Conservation (phyloP, 495 filamentous ascomycete species). For the Neurospora discreta region DNA sequence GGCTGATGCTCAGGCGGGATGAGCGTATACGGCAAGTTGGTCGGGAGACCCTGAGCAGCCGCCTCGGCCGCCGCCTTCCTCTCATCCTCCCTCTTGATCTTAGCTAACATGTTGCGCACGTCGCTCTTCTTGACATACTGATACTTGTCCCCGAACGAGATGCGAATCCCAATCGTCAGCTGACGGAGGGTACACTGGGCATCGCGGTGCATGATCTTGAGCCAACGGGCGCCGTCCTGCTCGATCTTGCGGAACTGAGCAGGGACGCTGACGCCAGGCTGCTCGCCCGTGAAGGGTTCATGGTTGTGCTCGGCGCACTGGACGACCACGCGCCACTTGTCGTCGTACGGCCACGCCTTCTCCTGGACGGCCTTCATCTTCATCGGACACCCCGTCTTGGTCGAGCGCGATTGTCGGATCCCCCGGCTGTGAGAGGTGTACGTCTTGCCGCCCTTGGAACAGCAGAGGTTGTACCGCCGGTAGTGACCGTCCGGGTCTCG, state of each 20-base stretch:
- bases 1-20: slow-evolving; percentile 18
- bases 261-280: slow-evolving; percentile 17
- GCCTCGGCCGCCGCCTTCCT: slow-evolving; percentile 14
- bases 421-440: slow-evolving; percentile 23
- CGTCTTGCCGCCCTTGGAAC: slow-evolving; percentile 25
- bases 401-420: slow-evolving; percentile 16
- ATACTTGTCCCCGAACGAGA: slow-evolving; percentile 28
- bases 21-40: slow-evolving; percentile 15
- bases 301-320: slow-evolving; percentile 27
- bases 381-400: slow-evolving; percentile 28
- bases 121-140: slow-evolving; percentile 27
- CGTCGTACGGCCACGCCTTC: slow-evolving; percentile 23
- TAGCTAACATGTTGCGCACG: slow-evolving; percentile 23
- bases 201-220: slow-evolving; percentile 28
- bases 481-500: slow-evolving; percentile 21
- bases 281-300: slow-evolving; percentile 23
- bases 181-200: slow-evolving; percentile 22
- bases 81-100: slow-evolving; percentile 26
- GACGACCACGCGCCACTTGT: slow-evolving; percentile 26
- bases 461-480: slow-evolving; percentile 26
- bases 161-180: slow-evolving; percentile 24
- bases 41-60: slow-evolving; percentile 14
- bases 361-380: slow-evolving; percentile 24
- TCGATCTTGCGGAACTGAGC: slow-evolving; percentile 29
- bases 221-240: slow-evolving; percentile 21